Base-by-base conservation (phyloP, 140 eudicot species). In the Ambrosia hybrid region DNA sequence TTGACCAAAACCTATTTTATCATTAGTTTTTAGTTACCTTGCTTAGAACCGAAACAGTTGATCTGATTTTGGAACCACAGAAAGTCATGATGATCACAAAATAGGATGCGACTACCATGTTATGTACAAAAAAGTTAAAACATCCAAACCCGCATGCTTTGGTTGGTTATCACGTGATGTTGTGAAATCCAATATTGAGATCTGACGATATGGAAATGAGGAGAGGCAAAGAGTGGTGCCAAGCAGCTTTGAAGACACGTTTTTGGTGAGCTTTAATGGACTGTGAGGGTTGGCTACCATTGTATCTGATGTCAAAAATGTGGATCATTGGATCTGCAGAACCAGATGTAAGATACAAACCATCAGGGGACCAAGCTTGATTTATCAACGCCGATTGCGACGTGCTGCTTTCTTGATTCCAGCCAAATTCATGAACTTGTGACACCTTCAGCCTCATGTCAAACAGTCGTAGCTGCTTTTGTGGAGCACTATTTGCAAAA, bases 351-450 rank as follows among this genome's bases (percentile, higher is more conserved):
- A 86, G 49, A 17, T 86, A 84, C 13, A 86, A 67, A 14, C 96
- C 96, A 67, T 89, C 89, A 0, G 96, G 93, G 15, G 96, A 86
- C 96, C 96, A 89, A 2, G 91, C 84, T 76, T 89, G 96, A 52
- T 76, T 89, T 57, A 89, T 82, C 14, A 89, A 78, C 16, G 96
- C 88, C 0, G 93, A 89, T 49, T 84, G 96, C n/a, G 93, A 86
- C n/a, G 77, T 86, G 26, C 91, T 89, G 52, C 85, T 84, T 80
- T 84, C 91, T 79, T 86, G 96, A 59, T 80, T 83, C 92, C 92
- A 89, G 41, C 96, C 96, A 41, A 84, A 86, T 21, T 81, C 72
- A 62, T 89, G 96, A 38, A 86, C 60, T 83, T 86, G 89, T 26
- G 78, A 60, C 41, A 77, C 76, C 79, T 86, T 80, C 71, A 80